Percentiles rank a stretch among this genome's conserved stretches.
phyloP scores from a whole-genome alignment of 306 rosid species.

The Castanea crenata region DNA sequence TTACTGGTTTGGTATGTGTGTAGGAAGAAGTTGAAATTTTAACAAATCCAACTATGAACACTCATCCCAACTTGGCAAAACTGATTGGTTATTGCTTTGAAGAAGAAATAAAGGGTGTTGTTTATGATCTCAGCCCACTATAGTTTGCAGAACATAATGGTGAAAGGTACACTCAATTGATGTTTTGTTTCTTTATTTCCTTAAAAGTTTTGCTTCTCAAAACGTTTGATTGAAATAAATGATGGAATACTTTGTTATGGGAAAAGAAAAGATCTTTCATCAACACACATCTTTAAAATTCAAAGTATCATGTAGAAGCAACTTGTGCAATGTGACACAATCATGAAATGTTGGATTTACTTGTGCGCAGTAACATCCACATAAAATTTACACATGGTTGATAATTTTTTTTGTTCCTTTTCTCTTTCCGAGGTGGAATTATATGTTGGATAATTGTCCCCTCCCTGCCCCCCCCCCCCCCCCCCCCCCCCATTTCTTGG shows the following conservation, averaged over 20 bases:
- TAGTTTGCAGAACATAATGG: slow-evolving; percentile 41
- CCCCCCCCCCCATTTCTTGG: too few relatives aligned
- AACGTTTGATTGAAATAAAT: background rate
- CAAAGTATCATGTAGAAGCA: background rate
- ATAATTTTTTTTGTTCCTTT: background rate
- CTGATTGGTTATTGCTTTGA: slow-evolving; percentile 62
- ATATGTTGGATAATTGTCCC: background rate
- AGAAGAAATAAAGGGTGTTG: slow-evolving; percentile 46
- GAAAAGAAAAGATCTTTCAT: background rate
- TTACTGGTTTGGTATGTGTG: slow-evolving; percentile 7
- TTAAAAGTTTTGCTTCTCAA: background rate
- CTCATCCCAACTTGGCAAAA: slow-evolving; percentile 41
- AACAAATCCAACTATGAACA: slow-evolving; percentile 35
- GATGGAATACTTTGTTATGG: background rate
- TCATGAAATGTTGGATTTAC: too few relatives aligned
- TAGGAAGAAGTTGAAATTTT: slow-evolving; percentile 57
- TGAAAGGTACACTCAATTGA: slow-evolving; percentile 37
- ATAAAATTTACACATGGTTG: too few relatives aligned
- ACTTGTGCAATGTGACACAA: background rate
- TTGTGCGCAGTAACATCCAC: too few relatives aligned
- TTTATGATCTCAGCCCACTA: slow-evolving; percentile 55
- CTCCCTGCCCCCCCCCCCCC: too few relatives aligned
- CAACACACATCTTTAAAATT: background rate
- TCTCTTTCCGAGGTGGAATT: background rate
- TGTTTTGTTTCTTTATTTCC: background rate